A percentile compares a stretch with the other conserved stretches of the same genome.
These are phyloP conservation scores for Nosema granulosis DNA, from an alignment of 371 early-diverging fungal genomes.

Conservation along the genomic window DNA sequence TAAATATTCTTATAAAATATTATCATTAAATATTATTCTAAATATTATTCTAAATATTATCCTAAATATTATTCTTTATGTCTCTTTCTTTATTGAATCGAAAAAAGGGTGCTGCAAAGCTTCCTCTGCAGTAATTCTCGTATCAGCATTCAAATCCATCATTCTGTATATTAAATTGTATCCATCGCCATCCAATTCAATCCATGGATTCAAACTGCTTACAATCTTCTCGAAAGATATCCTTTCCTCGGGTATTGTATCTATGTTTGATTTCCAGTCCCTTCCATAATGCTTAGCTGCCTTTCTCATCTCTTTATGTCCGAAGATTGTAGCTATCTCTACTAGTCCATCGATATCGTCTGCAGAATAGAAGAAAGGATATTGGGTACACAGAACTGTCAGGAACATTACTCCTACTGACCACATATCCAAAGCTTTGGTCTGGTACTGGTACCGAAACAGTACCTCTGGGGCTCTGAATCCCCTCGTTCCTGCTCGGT, in stretches of 20 bases:
- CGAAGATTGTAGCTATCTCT: slow-evolving; percentile 82
- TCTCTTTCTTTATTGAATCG: slow-evolving; percentile 14
- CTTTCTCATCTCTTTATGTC: slow-evolving; percentile 73
- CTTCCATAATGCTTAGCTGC: slow-evolving; percentile 65
- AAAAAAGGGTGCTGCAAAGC: slow-evolving; percentile 65
- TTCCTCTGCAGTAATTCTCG: slow-evolving; percentile 65
- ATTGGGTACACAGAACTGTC: slow-evolving; percentile 74
- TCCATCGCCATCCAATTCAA: slow-evolving; percentile 46
- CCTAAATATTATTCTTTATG: too few relatives aligned
- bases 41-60: too few relatives aligned
- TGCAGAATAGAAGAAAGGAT: slow-evolving; percentile 82
- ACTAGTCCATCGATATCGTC: slow-evolving; percentile 82
- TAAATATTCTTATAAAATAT: too few relatives aligned
- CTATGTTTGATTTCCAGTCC: slow-evolving; percentile 66
- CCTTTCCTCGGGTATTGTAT: slow-evolving; percentile 60
- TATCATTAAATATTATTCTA: too few relatives aligned
- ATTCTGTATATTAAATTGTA: slow-evolving; percentile 65
- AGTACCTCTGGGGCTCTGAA: slow-evolving; percentile 93
- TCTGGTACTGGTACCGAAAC: slow-evolving; percentile 76
- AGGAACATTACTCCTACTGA: slow-evolving; percentile 84
- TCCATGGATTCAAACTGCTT: slow-evolving; percentile 37
- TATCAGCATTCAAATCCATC: slow-evolving; percentile 59
- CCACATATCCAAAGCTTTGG: slow-evolving; percentile 84
- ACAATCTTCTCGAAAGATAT: slow-evolving; percentile 65
- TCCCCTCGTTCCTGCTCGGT: slow-evolving; percentile 92